These are phyloP conservation scores for Pseudonectria buxi DNA, from an alignment of 2,329 filamentous ascomycete genomes.

Conservation along the genomic window DNA sequence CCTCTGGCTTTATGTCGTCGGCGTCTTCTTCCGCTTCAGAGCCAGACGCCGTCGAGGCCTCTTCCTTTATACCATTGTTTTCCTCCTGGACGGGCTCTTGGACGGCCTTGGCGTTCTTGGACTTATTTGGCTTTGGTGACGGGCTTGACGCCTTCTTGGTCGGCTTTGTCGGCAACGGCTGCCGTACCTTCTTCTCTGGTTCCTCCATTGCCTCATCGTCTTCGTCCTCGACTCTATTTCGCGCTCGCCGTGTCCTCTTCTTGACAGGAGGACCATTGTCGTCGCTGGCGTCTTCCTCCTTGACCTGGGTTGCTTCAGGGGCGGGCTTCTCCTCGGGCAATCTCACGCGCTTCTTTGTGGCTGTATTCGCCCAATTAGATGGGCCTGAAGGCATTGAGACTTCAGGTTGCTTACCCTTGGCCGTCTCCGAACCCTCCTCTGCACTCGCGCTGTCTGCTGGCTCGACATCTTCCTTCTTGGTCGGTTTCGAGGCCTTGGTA, in stretches of 20 bases:
- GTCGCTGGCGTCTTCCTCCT: constrained; percentile 37
- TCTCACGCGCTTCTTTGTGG: constrained; percentile 41
- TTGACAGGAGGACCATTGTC: constrained; percentile 54
- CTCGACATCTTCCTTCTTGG: constrained; percentile 27
- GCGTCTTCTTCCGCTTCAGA: constrained; percentile 40
- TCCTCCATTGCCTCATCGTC: constrained; percentile 39
- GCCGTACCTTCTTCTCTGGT: constrained; percentile 17
- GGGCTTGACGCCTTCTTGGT: constrained; percentile 14
- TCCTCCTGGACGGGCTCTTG: constrained; percentile 20
- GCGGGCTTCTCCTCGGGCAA: constrained; percentile 8
- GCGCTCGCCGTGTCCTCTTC: constrained; percentile 48
- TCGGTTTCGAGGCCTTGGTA: constrained; percentile 42
- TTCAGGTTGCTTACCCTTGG: constrained; percentile 26
- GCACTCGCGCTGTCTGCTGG: constrained; percentile 20
- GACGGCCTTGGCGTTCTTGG: constrained; percentile 10
- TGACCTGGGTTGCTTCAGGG: constrained; percentile 14
- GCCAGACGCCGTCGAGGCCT: constrained; percentile 23
- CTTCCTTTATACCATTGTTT: constrained; percentile 14
- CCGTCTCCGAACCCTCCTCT: constrained; percentile 33
- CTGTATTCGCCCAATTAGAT: constrained; percentile 18
- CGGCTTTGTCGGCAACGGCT: constrained; percentile 8
- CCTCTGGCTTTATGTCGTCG: constrained; percentile 60
- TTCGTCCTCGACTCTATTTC: constrained; percentile 45
- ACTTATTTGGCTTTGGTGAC: constrained; percentile 18
- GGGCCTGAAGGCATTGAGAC: neutral